phyloP scores from a whole-genome alignment of 768 basidiomycete genomes.

The Galerina sulciceps region DNA sequence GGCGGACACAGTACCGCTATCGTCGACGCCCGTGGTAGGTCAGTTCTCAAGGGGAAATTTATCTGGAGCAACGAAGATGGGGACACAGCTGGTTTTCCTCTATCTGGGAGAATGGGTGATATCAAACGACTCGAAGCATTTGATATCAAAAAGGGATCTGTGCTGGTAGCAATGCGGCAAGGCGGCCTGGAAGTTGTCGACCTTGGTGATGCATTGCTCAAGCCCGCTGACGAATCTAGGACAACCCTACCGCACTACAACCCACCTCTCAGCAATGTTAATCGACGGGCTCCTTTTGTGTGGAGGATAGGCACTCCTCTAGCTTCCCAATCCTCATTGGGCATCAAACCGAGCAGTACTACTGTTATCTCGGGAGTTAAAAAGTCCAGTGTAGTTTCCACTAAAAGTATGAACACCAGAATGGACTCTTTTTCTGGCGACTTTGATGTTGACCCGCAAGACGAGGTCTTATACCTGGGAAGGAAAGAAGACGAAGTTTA shows the following conservation, averaged over 20 bases:
- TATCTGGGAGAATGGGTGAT: constrained; percentile 68
- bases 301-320: constrained; percentile 85
- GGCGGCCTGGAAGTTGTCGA: constrained; percentile 85
- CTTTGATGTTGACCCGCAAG: constrained; percentile 53
- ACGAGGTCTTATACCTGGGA: constrained; percentile 83
- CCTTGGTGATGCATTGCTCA: constrained; percentile 76
- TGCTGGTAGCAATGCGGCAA: constrained; percentile 85
- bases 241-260: constrained; percentile 72
- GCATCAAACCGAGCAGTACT: constrained; percentile 13
- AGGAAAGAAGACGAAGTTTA: constrained; percentile 79
- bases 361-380: constrained; percentile 18
- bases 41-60: constrained; percentile 81
- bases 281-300: constrained; percentile 74
- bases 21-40: constrained; percentile 84
- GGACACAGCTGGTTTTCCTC: constrained; percentile 40
- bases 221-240: constrained; percentile 81
- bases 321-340: constrained; percentile 32
- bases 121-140: constrained; percentile 85
- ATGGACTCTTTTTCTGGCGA: constrained; percentile 58
- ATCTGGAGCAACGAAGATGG: constrained; percentile 76
- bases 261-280: constrained; percentile 61
- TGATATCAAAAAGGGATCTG: constrained; percentile 73
- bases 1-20: constrained; percentile 89
- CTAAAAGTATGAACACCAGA: constrained; percentile 57
- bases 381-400: constrained; percentile 36